A percentile compares a stretch with the other conserved stretches of the same genome.
Conservation (phyloP, 2,329 filamentous ascomycete species). For the Acephala macrosclerotiorum region DNA sequence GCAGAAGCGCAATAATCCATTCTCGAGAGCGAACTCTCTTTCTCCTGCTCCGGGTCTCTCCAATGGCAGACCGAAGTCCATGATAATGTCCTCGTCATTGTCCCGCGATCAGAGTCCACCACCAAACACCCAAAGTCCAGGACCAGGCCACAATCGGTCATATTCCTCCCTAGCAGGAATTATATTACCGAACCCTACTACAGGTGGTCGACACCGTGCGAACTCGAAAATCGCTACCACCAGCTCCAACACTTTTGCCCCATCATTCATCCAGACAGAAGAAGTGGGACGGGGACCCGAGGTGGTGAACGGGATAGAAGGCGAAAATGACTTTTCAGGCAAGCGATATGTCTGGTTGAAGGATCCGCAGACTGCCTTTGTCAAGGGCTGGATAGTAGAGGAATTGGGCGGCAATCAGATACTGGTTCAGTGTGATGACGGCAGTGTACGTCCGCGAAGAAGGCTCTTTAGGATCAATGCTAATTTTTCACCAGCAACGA, state of each 20-base stretch:
- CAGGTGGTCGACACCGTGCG: conserved; percentile 52
- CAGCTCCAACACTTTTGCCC: conserved; percentile 86
- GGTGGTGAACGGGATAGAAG: conserved; percentile 79
- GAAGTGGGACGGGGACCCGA: conserved; percentile 69
- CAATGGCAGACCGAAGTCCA: conserved; percentile 75
- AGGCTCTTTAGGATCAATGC: neutral
- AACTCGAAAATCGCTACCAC: conserved; percentile 72
- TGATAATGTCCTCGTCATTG: conserved; percentile 60
- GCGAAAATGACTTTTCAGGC: conserved; percentile 98
- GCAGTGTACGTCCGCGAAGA: conserved; percentile 66
- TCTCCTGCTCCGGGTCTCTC: conserved; percentile 63
- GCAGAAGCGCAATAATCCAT: conserved; percentile 82
- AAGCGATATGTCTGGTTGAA: conserved; percentile 98
- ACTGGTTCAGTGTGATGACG: conserved; percentile 92
- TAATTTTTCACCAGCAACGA: conserved; percentile 69
- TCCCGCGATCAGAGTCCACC: conserved; percentile 49
- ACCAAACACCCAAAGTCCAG: conserved; percentile 60
- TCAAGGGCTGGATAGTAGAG: conserved; percentile 90
- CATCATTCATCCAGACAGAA: conserved; percentile 92
- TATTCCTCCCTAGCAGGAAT: conserved; percentile 58
- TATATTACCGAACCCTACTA: conserved; percentile 40
- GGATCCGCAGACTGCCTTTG: conserved; percentile 85
- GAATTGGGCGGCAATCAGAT: conserved; percentile 75
- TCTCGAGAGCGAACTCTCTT: conserved; percentile 72
- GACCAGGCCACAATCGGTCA: conserved; percentile 62